Evolutionary conservation across 78 protist genomes (phyloP), one percentile per base, ranked within the genome.

Genomic region (Bodo saltans): DNA sequence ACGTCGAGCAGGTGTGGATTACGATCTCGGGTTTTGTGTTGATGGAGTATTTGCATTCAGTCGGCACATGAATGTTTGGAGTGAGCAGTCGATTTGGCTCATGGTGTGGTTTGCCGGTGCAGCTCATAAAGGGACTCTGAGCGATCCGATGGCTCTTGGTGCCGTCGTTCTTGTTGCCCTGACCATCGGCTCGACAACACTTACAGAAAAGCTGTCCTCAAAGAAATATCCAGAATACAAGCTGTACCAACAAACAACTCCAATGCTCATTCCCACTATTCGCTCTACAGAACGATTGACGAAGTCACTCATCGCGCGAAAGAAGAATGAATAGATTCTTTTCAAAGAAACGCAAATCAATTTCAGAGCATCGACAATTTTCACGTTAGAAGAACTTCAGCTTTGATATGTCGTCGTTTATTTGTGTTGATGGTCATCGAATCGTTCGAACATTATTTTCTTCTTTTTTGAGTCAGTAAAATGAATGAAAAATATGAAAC

Each of bases 31-130:
- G 8, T 76, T 78, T 34, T 12, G 11, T 23, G 3, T 30, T 25
- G 2, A 3, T 2, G 88, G 89, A 11, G 73, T 86, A 30, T 86
- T n/a, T 37, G 67, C 68, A 34, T 70, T n/a, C 69, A 29, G 68
- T 38, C 47, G 89, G 39, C 89, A 86, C 42, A 83, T 84, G 21
- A 86, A 86, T n/a, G 70, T 39, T 84, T 79, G 76, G 33, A 47
- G 78, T 35, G 89, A 86, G 79, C 47, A 71, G 81, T n/a, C 70
- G 32, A 69, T 86, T 8, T 86, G 89, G 89, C 52, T 81, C 79
- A 29, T 78, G 72, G 75, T 86, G 37, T 86, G 79, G 76, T 32
- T 78, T 21, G 75, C 76, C 72, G 26, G 69, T 27, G 1, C 79
- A 35, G 34, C 75, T 0, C 42, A 83, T 17, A 34, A 38, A 28